Conservation (phyloP, 1,284 basidiomycete species). For the Microbotryum scabiosae region DNA sequence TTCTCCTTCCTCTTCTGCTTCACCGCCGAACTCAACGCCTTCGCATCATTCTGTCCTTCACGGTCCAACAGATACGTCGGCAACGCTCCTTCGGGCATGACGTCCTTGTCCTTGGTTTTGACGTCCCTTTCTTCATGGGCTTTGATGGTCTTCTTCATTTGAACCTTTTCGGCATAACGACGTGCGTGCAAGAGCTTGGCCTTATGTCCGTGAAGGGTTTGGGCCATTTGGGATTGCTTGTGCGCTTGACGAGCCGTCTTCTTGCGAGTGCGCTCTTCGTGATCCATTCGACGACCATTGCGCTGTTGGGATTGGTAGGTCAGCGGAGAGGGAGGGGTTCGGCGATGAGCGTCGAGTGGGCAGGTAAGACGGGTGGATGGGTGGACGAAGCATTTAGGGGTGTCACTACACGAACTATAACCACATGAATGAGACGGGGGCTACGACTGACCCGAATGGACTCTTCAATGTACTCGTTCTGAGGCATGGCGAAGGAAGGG, state of each 20-base stretch:
- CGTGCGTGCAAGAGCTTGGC: slow-evolving; percentile 95
- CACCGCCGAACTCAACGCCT: slow-evolving; percentile 92
- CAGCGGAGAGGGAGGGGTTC: not conserved
- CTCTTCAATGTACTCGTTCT: slow-evolving; percentile 73
- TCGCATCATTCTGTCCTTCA: slow-evolving; percentile 94
- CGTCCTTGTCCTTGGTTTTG: slow-evolving; percentile 77
- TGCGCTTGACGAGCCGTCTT: slow-evolving; percentile 85
- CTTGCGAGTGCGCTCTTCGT: slow-evolving; percentile 61
- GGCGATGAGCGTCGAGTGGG: not conserved
- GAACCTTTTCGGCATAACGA: slow-evolving; percentile 93
- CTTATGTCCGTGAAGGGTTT: slow-evolving; percentile 93
- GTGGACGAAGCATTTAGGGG: not conserved
- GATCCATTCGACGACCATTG: slow-evolving; percentile 41
- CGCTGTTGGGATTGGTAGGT: slow-evolving; percentile 46
- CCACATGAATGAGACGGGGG: not conserved
- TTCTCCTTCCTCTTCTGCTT: slow-evolving; percentile 99
- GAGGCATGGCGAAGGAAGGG: slow-evolving; percentile 20
- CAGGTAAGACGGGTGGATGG: slow-evolving; percentile 5
- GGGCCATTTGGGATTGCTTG: slow-evolving; percentile 73
- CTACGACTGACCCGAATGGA: slow-evolving; percentile 58
- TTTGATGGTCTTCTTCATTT: slow-evolving; percentile 98
- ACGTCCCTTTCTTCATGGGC: slow-evolving; percentile 98
- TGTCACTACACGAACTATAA: slow-evolving; percentile 47
- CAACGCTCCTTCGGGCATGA: slow-evolving; percentile 76
- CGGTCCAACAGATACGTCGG: slow-evolving; percentile 94